Evolutionary conservation across 345 rosid genomes (phyloP), one percentile per base, ranked within the genome.

Genomic region (Geranium rotundifolium): DNA sequence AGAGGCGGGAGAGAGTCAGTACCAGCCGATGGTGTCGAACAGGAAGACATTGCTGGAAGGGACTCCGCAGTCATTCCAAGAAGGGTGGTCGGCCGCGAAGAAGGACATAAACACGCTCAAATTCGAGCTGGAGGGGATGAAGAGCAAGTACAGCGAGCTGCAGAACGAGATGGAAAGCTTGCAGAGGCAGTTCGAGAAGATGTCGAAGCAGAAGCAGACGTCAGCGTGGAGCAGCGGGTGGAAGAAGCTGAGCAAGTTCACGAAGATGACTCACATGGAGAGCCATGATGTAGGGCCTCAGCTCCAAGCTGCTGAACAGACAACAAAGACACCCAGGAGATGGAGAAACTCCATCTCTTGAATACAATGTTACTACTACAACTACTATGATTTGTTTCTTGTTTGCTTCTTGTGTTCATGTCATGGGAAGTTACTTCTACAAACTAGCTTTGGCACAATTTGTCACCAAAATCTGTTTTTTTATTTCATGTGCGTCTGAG

Each of bases 341-440:
- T 89, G 98, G 98, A 84, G 98, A 69, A 92, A 89, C 77, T 89
- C 98, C 15, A 87, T 87, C 70, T 92, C 98, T 19, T 92, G 70
- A 80, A 41, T 5, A 20, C 0, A 3, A 0, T 4, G 23, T 29
- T 46, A 17, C 1, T 56, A 7, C 46, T 56, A 23, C 13, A 20
- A 8, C 20, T 62, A 16, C 34, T 18, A 18, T 17, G 23, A 29
- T 64, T 29, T 58, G 58, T 4, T 23, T 56, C 19, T 19, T 27
- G 9, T 18, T 46, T 46, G 14, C 52, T 14, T 46, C 15, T 46
- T 46, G 16, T 46, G 27, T 46, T 46, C 16, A 9, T 46, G 52
- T 46, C 15, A 7, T 46, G 12, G 52, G 52, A 46, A 2, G 16
- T 46, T 46, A 37, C 46, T 37, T 37, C 46, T 37, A 37, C 46